phyloP scores from a whole-genome alignment of 306 rosid genomes.

The Oemleria cerasiformis region DNA sequence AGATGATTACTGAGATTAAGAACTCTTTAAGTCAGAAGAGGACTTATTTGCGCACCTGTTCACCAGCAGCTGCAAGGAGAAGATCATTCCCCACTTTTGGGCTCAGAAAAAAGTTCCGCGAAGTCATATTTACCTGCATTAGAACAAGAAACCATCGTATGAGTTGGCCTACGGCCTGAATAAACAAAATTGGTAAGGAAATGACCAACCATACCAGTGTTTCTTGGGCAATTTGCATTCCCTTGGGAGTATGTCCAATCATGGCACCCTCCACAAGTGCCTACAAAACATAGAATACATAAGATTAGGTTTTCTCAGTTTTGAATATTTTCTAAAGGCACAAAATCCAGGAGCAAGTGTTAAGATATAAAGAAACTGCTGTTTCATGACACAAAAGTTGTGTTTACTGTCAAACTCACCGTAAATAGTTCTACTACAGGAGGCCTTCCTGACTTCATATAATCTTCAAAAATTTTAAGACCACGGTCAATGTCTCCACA shows the following conservation, averaged over 20 bases:
- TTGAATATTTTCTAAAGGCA: neutral
- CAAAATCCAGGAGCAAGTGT: neutral
- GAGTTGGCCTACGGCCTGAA: slow-evolving; percentile 2
- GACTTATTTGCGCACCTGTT: slow-evolving; percentile 54
- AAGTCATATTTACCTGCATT: slow-evolving; percentile 56
- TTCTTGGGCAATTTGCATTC: slow-evolving; percentile 88
- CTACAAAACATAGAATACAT: slow-evolving; percentile 42
- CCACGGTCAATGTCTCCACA: slow-evolving; percentile 77
- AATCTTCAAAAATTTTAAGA: slow-evolving; percentile 53
- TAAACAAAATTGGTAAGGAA: neutral
- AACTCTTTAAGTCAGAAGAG: neutral
- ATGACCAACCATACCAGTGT: slow-evolving; percentile 51
- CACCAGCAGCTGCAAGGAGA: slow-evolving; percentile 73
- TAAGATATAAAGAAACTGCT: slow-evolving; percentile 2
- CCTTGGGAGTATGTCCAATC: slow-evolving; percentile 79
- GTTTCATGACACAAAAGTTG: slow-evolving; percentile 11
- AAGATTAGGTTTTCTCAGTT: neutral
- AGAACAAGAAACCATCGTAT: slow-evolving; percentile 9
- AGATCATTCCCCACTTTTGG: slow-evolving; percentile 55
- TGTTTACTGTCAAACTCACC: slow-evolving; percentile 45
- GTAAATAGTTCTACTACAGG: slow-evolving; percentile 47
- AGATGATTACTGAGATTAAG: neutral
- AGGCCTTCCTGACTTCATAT: slow-evolving; percentile 36
- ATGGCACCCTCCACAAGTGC: slow-evolving; percentile 85
- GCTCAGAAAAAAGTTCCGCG: slow-evolving; percentile 55